Evolutionary conservation across 2,329 filamentous ascomycete species (phyloP).

Genomic region (Sarocladium brachiariae): DNA sequence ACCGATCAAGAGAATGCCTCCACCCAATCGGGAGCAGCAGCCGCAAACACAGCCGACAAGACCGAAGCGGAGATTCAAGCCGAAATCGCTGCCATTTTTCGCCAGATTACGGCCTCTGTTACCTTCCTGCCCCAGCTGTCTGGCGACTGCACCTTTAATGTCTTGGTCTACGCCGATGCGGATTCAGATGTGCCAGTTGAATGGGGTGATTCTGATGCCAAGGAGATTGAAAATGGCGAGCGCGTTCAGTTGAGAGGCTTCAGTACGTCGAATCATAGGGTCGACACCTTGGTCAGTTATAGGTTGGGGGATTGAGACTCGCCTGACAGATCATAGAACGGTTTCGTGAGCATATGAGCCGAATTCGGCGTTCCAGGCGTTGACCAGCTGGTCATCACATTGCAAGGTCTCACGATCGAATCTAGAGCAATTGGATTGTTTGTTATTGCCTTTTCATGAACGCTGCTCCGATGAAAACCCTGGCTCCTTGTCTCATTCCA

Average conservation of each 20-base stretch:
- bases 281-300: slow-evolving; percentile 95
- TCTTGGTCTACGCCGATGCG: slow-evolving; percentile 93
- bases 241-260: slow-evolving; percentile 94
- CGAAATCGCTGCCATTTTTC: slow-evolving; percentile 94
- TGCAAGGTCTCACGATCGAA: background rate
- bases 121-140: slow-evolving; percentile 87
- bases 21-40: slow-evolving; percentile 14
- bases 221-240: slow-evolving; percentile 91
- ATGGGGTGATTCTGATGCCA: slow-evolving; percentile 97
- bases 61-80: slow-evolving; percentile 90
- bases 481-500: background rate
- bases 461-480: too few species aligned
- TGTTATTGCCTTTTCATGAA: background rate
- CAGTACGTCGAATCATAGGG: slow-evolving; percentile 87
- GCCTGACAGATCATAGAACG: background rate
- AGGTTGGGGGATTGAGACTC: slow-evolving; percentile 43
- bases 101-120: slow-evolving; percentile 95
- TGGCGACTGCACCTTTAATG: slow-evolving; percentile 97
- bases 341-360: background rate
- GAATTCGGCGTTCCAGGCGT: background rate
- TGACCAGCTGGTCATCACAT: too few species aligned
- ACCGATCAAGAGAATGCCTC: slow-evolving; percentile 66
- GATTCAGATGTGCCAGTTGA: slow-evolving; percentile 95
- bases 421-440: background rate
- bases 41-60: slow-evolving; percentile 50